A percentile compares a stretch with the other conserved stretches of the same genome.
These are phyloP conservation scores for Iberis amara DNA, from an alignment of 441 rosid species.

Conservation along the genomic window DNA sequence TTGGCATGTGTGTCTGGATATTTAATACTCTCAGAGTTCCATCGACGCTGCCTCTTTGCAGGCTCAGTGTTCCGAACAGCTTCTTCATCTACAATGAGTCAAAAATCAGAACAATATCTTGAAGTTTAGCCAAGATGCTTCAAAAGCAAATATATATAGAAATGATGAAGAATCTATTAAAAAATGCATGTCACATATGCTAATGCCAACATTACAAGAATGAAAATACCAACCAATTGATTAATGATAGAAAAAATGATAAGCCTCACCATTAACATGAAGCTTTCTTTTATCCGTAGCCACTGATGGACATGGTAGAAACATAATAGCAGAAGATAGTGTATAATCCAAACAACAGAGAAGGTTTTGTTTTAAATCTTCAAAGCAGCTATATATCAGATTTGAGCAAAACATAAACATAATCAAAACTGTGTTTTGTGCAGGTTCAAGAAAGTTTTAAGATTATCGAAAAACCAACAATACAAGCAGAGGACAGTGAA, in stretches of 20 bases:
- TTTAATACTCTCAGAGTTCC: constrained; percentile 70
- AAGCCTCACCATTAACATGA: constrained; percentile 14
- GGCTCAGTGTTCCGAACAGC: constrained; percentile 55
- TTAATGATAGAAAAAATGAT: neutral
- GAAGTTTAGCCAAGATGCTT: neutral
- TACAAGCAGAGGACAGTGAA: no score
- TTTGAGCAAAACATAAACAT: no score
- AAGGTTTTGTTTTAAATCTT: no score
- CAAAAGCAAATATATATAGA: neutral
- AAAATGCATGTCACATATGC: constrained; percentile 2
- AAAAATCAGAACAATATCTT: neutral
- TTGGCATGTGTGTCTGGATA: constrained; percentile 51
- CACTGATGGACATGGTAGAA: no score
- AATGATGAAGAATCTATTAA: no score
- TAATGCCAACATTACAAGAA: neutral
- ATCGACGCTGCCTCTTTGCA: constrained; percentile 77
- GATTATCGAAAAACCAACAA: no score
- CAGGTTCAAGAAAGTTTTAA: no score
- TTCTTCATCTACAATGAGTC: constrained; percentile 53
- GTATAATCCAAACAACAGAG: no score
- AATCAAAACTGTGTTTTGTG: no score
- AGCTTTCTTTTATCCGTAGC: constrained; percentile 77
- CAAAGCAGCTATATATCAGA: no score
- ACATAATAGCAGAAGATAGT: no score
- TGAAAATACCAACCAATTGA: neutral